Evolutionary conservation across 306 rosid genomes (phyloP), one percentile per base, ranked within the genome.

Genomic region (Coriaria nepalensis): DNA sequence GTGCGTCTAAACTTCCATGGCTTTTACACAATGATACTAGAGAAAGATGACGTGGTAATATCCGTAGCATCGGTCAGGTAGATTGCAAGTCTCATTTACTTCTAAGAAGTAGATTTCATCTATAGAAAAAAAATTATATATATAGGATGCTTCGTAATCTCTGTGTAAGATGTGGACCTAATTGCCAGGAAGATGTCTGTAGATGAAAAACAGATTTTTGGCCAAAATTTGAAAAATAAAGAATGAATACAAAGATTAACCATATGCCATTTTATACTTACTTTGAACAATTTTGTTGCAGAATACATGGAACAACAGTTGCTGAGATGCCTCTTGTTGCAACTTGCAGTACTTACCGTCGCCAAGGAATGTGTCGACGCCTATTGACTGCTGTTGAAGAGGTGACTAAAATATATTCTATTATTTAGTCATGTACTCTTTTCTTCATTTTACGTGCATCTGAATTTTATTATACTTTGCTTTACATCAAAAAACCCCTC

Each of bases 281-380:
- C 3, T 3, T 63, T 35, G 35, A 43, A 56, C 47, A 37, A 33
- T 63, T 45, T 42, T 64, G 41, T 43, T 48, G 65, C 78, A 90
- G 98, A 80, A 74, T 90, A 65, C 95, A 90, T 63, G 98, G 98
- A 64, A 58, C 85, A 63, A 40, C 69, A 37, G 67, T 82, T 45
- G 98, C 98, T 36, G 98, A 90, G 81, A 82, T 90, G 98, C 98
- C 98, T 32, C 81, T 90, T 34, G 77, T 85, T 82, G 95, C 98
- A 45, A 90, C 98, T 61, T 81, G 94, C 71, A 90, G 98, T 61
- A 68, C 35, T 53, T 75, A 68, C 63, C 95, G 95, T 59, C 94
- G 95, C 47, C 92, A 73, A 70, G 98, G 98, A 77, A 90, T 90
- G 98, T 77, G 98, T 65, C 82, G 95, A 20, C 80, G 65, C 60